phyloP scores from a whole-genome alignment of 257 asterid genomes.

The Euphrasia confusa region DNA sequence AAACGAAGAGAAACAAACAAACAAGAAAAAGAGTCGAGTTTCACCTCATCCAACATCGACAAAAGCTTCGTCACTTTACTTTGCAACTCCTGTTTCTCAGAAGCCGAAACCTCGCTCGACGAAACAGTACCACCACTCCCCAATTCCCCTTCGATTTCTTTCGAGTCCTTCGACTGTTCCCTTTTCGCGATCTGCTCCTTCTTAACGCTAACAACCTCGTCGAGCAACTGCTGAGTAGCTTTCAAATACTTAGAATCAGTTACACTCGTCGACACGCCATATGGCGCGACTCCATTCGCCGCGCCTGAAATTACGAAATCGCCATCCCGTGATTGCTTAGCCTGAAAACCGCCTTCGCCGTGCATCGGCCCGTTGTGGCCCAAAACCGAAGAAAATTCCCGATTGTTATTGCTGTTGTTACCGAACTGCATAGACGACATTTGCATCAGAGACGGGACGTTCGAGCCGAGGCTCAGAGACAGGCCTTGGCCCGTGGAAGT shows the following conservation, averaged over 20 bases:
- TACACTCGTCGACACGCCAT: slow-evolving; percentile 36
- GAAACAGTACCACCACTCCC: slow-evolving; percentile 38
- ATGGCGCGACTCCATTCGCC: slow-evolving; percentile 33
- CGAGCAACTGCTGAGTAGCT: slow-evolving; percentile 70
- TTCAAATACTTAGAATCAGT: slow-evolving; percentile 67
- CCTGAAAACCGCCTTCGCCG: slow-evolving; percentile 34
- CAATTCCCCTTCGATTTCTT: slow-evolving; percentile 37
- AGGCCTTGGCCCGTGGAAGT: slow-evolving; percentile 52
- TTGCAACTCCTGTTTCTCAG: slow-evolving; percentile 76
- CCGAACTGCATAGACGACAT: slow-evolving; percentile 39
- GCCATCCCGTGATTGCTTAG: slow-evolving; percentile 35
- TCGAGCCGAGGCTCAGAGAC: slow-evolving; percentile 74
- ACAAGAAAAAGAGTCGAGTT: neutral
- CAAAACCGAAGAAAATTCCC: slow-evolving; percentile 39
- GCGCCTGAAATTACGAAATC: slow-evolving; percentile 35
- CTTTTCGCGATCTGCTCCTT: slow-evolving; percentile 34
- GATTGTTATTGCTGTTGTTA: slow-evolving; percentile 22
- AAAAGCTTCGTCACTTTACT: slow-evolving; percentile 65
- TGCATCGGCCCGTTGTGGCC: slow-evolving; percentile 27
- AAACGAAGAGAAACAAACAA: neutral
- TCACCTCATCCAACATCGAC: slow-evolving; percentile 83
- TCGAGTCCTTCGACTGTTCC: slow-evolving; percentile 34
- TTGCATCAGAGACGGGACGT: slow-evolving; percentile 29
- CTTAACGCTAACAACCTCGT: slow-evolving; percentile 76
- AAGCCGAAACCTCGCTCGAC: slow-evolving; percentile 43